Percentiles rank a stretch among this genome's conserved stretches.
These are phyloP conservation scores for Cupressus sempervirens DNA, from an alignment of 75 land plant species.

Conservation along the genomic window DNA sequence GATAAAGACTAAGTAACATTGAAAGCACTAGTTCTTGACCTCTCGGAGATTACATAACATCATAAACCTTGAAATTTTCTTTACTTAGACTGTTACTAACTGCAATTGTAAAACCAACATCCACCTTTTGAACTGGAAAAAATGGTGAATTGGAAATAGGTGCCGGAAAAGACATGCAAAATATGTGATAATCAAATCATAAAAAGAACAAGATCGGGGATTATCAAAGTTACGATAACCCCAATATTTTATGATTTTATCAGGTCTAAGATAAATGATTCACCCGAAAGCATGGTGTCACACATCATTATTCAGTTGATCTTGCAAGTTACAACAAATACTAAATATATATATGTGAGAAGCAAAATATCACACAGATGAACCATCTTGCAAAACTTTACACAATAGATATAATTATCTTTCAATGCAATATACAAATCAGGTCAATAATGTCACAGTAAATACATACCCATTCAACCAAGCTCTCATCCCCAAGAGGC, in stretches of 20 bases:
- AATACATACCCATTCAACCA: constrained; percentile 72
- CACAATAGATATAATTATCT: not conserved
- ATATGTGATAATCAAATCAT: not conserved
- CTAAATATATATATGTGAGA: too few species aligned
- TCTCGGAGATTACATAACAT: not conserved
- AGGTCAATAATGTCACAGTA: not conserved
- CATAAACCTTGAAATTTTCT: not conserved
- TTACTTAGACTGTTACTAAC: not conserved
- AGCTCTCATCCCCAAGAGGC: constrained; percentile 54
- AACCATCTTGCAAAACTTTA: not conserved
- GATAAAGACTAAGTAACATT: not conserved
- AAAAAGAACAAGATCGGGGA: not conserved
- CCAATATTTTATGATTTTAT: not conserved
- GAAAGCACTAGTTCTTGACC: not conserved
- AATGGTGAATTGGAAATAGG: not conserved
- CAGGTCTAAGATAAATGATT: not conserved
- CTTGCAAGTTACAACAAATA: not conserved
- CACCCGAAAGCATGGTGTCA: not conserved
- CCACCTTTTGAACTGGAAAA: not conserved
- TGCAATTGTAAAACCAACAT: not conserved
- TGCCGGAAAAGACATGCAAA: not conserved
- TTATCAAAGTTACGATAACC: not conserved
- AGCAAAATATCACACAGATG: not conserved
- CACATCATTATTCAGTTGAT: not conserved
- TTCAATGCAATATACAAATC: constrained; percentile 1